These are phyloP conservation scores for Pythium graminicola DNA, from an alignment of 352 stramenopile species.

Conservation along the genomic window DNA sequence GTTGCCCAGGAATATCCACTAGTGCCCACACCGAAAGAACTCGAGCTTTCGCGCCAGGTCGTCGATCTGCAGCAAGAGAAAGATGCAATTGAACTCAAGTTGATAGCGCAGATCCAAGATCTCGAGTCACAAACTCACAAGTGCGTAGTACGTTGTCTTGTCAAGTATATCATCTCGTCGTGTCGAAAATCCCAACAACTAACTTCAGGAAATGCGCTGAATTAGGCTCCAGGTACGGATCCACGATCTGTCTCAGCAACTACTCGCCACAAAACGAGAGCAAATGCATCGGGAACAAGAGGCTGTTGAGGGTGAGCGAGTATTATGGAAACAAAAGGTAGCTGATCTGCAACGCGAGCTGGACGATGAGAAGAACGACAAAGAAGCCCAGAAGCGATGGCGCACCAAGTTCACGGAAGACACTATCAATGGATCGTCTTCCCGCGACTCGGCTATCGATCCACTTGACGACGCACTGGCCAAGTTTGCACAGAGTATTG, in stretches of 20 bases:
- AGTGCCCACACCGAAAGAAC: conserved; percentile 66
- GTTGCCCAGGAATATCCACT: conserved; percentile 49
- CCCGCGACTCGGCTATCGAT: conserved; percentile 14
- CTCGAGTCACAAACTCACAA: conserved; percentile 63
- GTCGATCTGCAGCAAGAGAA: conserved; percentile 63
- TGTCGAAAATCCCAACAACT: too few species aligned
- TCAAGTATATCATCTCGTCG: too few species aligned
- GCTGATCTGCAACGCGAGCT: conserved; percentile 37
- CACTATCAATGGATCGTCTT: neutral
- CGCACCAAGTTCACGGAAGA: conserved; percentile 36
- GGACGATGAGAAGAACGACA: conserved; percentile 57
- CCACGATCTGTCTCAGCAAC: conserved; percentile 43
- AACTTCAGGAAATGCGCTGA: too few species aligned
- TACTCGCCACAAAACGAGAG: conserved; percentile 56
- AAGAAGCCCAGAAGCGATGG: conserved; percentile 61
- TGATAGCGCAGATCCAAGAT: conserved; percentile 54
- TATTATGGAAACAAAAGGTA: conserved; percentile 35
- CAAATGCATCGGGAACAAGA: conserved; percentile 47
- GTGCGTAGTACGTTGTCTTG: conserved; percentile 29
- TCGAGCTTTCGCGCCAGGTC: conserved; percentile 61
- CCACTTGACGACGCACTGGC: conserved; percentile 53
- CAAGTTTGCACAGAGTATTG: conserved; percentile 64
- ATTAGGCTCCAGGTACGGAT: conserved; percentile 48
- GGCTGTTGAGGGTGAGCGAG: conserved; percentile 42
- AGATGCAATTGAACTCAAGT: conserved; percentile 50